phyloP scores from a whole-genome alignment of 176 grass and related monocot genomes.

The bread wheat (Triticum aestivum) region IWGSC_CS_RefSeq_v2.1 NC_057800.1:364880881-364881380 shows the following conservation, averaged over 20 bases:
- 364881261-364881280: neutral
- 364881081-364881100: neutral
- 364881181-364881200: neutral
- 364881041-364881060: neutral
- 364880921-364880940: neutral
- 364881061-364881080: slow-evolving; percentile 3
- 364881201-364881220: neutral
- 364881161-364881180: neutral
- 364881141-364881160: neutral
- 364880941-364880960: neutral
- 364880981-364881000: neutral
- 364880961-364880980: neutral
- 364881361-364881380: no score
- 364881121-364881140: neutral
- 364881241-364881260: neutral
- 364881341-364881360: no score
- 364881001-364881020: neutral
- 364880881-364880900: slow-evolving; percentile 97
- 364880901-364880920: slow-evolving; percentile 33
- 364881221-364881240: neutral
- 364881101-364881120: neutral
- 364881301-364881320: no score
- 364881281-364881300: neutral
- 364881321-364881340: no score
- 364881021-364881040: neutral